Base-by-base conservation (phyloP, 768 basidiomycete genomes). In the Glaciozyma martinii region DNA sequence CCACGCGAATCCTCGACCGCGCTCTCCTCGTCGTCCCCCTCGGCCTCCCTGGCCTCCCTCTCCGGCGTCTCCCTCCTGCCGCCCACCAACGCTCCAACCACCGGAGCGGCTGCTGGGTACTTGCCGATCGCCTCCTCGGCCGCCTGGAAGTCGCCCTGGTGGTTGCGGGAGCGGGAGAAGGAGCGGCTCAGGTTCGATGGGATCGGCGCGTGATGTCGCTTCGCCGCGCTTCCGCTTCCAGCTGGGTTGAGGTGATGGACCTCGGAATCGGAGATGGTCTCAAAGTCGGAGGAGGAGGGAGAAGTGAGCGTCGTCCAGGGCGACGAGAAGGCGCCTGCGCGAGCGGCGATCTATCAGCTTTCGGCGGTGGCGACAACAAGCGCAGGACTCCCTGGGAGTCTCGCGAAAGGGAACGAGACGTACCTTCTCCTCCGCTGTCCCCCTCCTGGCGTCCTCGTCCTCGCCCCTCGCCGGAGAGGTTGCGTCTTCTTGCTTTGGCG, bases 11-110 rank as follows among this genome's bases (percentile, higher is more conserved):
- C 64, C 33, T 69, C 68, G 50, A 66, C 52, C 49, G 64, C 68
- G 46, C 59, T 58, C 32, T 66, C 61, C 43, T 66, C 68, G 50
- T 69, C 68, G 56, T 69, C 64, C 13, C 68, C 68, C 29, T 69
- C 68, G 12, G 56, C 62, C 5, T 59, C 64, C 13, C 59, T 53
- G 12, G 59, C 58, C 29, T 53, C 44, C 25, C 60, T 1, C 52
- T 52, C 32, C 60, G 63, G 27, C 56, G 57, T 6, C 27, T 40
- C 37, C 37, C 7, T 23, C 15, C n/a, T 56, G 21, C 55, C 47
- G 21, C 55, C 47, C 16, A 57, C 25, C 33, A 13, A 27, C 4
- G 50, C 33, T 5, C 52, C 50, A n/a, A 43, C 37, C 5, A 32
- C 43, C 19, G 43, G 42, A 30, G 10, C 27, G 60, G 27, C 30